phyloP scores from a whole-genome alignment of 2,329 filamentous ascomycete genomes.

The Colletotrichum gloeosporioides region DNA sequence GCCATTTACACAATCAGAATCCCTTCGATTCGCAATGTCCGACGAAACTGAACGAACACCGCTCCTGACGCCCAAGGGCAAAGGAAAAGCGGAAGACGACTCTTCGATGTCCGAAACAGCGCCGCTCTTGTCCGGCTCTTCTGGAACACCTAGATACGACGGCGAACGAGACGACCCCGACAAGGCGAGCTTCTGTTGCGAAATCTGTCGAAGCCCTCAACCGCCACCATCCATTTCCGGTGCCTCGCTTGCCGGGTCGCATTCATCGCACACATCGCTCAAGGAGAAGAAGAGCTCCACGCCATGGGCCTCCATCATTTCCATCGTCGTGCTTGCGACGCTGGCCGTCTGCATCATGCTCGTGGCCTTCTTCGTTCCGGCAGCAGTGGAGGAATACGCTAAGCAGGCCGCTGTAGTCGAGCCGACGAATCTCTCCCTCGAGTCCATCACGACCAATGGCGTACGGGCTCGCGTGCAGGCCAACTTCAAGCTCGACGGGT shows the following conservation, averaged over 20 bases:
- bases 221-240: background rate
- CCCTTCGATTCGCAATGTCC: constrained; percentile 39
- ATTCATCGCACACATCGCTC: constrained; percentile 21
- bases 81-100: constrained; percentile 27
- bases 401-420: constrained; percentile 83
- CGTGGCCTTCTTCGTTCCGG: constrained; percentile 81
- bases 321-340: constrained; percentile 69
- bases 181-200: background rate
- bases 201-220: constrained; percentile 22
- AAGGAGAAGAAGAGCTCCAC: constrained; percentile 42
- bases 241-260: constrained; percentile 20
- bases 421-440: constrained; percentile 83
- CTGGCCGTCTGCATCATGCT: constrained; percentile 73
- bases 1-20: background rate
- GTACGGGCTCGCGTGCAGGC: constrained; percentile 82
- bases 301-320: constrained; percentile 81
- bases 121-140: constrained; percentile 52
- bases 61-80: constrained; percentile 42
- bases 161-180: constrained; percentile 36
- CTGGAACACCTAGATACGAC: constrained; percentile 42
- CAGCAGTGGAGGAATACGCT: constrained; percentile 83
- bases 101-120: constrained; percentile 48
- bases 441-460: constrained; percentile 81
- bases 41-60: constrained; percentile 48
- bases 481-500: constrained; percentile 80